Conservation (phyloP, 1,139 yeast genomes). For the Blastobotrys indianensis region DNA sequence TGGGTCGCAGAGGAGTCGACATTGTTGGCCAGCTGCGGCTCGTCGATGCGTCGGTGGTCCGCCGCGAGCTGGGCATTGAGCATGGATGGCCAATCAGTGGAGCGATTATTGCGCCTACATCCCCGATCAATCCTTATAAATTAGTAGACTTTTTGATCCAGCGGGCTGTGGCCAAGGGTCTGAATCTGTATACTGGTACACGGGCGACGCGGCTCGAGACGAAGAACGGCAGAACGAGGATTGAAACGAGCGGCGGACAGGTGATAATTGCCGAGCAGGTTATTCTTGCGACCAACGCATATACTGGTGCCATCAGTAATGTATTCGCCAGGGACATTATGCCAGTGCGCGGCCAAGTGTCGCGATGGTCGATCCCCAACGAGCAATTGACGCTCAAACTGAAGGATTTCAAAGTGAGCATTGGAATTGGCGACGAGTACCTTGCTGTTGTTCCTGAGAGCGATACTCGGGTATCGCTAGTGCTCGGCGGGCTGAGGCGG, state of each 20-base stretch:
- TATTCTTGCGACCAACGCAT: conserved; percentile 41
- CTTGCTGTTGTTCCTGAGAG: conserved; percentile 11
- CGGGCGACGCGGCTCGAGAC: conserved; percentile 28
- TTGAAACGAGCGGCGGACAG: conserved; percentile 35
- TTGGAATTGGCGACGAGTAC: conserved; percentile 14
- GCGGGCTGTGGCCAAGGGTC: conserved; percentile 30
- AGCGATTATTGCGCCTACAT: conserved; percentile 38
- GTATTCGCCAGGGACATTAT: conserved; percentile 14
- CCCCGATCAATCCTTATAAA: conserved; percentile 41
- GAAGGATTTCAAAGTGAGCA: conserved; percentile 3
- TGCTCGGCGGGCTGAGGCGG: conserved; percentile 29
- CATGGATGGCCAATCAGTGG: conserved; percentile 17
- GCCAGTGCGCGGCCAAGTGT: conserved; percentile 28
- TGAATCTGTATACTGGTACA: conserved; percentile 40
- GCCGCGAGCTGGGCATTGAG: conserved; percentile 16
- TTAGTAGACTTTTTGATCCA: conserved; percentile 34
- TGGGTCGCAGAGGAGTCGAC: conserved; percentile 16
- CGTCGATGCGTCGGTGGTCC: conserved; percentile 1
- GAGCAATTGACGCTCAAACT: conserved; percentile 5
- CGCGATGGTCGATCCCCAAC: conserved; percentile 13
- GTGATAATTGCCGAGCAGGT: conserved; percentile 32
- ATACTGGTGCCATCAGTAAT: conserved; percentile 31
- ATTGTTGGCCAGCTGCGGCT: conserved; percentile 7
- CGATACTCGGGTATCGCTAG: conserved; percentile 11
- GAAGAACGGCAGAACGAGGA: conserved; percentile 23